Base-by-base conservation (phyloP, 1,139 yeast species). In the Suhomyces anneliseae region DNA sequence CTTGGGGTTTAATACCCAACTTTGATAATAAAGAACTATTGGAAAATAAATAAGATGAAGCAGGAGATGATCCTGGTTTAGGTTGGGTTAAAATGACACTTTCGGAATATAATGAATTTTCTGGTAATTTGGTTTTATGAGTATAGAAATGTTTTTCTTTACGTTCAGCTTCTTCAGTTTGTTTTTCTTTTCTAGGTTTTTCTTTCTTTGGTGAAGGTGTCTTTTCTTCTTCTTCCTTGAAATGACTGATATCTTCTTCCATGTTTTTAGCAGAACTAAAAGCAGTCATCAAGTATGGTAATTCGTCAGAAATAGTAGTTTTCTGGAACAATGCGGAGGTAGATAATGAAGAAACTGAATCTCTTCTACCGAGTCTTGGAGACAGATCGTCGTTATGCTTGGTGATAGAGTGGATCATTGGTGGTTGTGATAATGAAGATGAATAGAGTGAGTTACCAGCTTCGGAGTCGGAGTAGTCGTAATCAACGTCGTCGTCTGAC, bases 221-320 rank as follows among this genome's bases (percentile, higher is more conserved):
- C 12, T 42, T 39, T 32, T 47, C 45, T 11, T 57, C 64, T 27
- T 62, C 64, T 43, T 61, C 67, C 40, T 64, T 61, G 54, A 56
- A 72, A 50, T 72, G 77, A 43, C 65, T 66, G 6, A 79, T 66
- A 51, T 79, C 84, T 53, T 76, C 78, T 51, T 78, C 81, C 12
- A 78, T 69, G 35, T 72, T 74, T 50, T 70, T 74, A 2, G 82
- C 83, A 53, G 76, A 76, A 51, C 76, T 74, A 52, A 81, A 82
- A n/a, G 85, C 86, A 12, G 76, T 64, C 78, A 81, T 69, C 54
- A 82, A 64, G 52, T 71, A 75, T 0, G 87, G 87, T 56, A 82
- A 62, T 54, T 81, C 83, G 33, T 80, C 83, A 2, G 81, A 58
- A 6, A 81, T 64, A 2, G 82, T 74, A 0, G 83, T 72, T 52